Base-by-base conservation (phyloP, 352 stramenopile species). In the Pythium sukuiense region DNA sequence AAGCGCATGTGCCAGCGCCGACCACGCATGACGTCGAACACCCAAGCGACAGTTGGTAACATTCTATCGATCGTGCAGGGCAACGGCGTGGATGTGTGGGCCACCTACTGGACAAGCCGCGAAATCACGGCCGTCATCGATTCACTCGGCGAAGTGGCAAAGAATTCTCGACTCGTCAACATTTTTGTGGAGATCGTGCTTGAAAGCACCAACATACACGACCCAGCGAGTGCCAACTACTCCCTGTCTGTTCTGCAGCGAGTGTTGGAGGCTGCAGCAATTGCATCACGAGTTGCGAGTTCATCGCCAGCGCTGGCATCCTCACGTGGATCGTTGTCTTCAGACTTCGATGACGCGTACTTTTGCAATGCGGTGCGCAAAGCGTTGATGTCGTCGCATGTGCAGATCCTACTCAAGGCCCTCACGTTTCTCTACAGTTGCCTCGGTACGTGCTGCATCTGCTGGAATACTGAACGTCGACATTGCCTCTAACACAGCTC, bases 381-480 rank as follows among this genome's bases (percentile, higher is more conserved):
- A 32, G 85, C 87, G 5, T 67, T 95, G 11, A 71, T 88, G 49
- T 93, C 87, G 13, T 79, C 76, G 0, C 87, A 95, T 48, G 86
- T 93, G 8, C 85, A 95, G 76, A 93, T 87, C 27, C 67, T 95
- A 54, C 79, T 95, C 53, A 95, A 95, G 71, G 77, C 92, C 53
- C 78, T 95, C 20, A 93, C 87, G 20, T 95, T 87, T 61, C 74
- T 95, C 20, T 95, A 95, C 68, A 93, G 85, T 54, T 90, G 81
- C 45, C 81, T 92, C 26, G 87, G 84, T 94, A 75, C 54, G 76
- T 69, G 55, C 16, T 65, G 5, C 56, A 30, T 14, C n/a, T 14
- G 11, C 2, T 50, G n/a, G 20, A 16, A 9, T 9, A 5, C 11
- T 41, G 2, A 11, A 41, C 35, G 6, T 49, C 18, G 14, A 49